Percentiles rank a stretch among this genome's conserved stretches.
These are phyloP conservation scores for Leccinum griseonigrum DNA, from an alignment of 1,284 basidiomycete species.

Conservation along the genomic window DNA sequence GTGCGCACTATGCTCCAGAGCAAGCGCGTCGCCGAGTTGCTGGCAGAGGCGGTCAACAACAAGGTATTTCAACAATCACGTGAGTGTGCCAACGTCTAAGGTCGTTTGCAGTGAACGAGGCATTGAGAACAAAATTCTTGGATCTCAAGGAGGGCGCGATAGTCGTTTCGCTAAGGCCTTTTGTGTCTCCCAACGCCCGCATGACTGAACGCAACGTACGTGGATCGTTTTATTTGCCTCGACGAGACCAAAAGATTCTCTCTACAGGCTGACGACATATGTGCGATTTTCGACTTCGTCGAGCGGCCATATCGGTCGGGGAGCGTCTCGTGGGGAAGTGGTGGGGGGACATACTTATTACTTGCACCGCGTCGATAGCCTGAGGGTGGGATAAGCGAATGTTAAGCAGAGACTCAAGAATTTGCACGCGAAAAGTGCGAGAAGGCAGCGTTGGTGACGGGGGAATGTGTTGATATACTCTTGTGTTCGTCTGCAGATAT, in stretches of 20 bases:
- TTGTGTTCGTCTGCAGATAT: slow-evolving; percentile 7
- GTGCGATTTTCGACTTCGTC: slow-evolving; percentile 71
- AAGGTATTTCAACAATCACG: slow-evolving; percentile 71
- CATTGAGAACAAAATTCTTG: slow-evolving; percentile 67
- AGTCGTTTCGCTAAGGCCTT: slow-evolving; percentile 74
- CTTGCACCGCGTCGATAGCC: slow-evolving; percentile 64
- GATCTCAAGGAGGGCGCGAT: slow-evolving; percentile 79
- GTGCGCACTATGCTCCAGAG: slow-evolving; percentile 64
- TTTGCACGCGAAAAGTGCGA: slow-evolving; percentile 33
- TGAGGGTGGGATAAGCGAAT: slow-evolving; percentile 56
- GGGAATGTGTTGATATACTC: not conserved
- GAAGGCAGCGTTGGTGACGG: slow-evolving; percentile 18
- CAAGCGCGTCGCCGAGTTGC: slow-evolving; percentile 53
- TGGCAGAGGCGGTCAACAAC: slow-evolving; percentile 72
- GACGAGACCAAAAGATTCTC: slow-evolving; percentile 3
- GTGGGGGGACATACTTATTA: slow-evolving; percentile 60
- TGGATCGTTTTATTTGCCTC: slow-evolving; percentile 9
- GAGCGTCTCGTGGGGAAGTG: slow-evolving; percentile 72
- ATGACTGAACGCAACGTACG: slow-evolving; percentile 72
- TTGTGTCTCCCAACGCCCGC: slow-evolving; percentile 63
- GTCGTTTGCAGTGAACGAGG: slow-evolving; percentile 64
- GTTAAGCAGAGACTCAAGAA: slow-evolving; percentile 53
- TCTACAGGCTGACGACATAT: slow-evolving; percentile 64
- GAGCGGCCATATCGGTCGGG: slow-evolving; percentile 65
- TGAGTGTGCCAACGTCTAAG: slow-evolving; percentile 38